phyloP scores from a whole-genome alignment of 805 yeast genomes.

The Wickerhamomyces queroliae region DNA sequence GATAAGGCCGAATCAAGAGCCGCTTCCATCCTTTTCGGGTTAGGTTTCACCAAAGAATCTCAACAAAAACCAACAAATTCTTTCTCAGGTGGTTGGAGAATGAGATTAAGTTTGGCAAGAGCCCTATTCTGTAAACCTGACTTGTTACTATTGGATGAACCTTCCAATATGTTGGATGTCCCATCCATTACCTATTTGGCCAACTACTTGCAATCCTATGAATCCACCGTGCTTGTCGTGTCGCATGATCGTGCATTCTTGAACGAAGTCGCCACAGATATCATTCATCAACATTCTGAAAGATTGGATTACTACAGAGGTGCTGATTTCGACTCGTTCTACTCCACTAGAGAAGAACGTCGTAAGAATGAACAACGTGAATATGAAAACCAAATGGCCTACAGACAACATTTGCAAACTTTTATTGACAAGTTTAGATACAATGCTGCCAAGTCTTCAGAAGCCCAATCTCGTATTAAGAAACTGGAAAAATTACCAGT shows the following conservation, averaged over 20 bases:
- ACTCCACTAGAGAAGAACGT: constrained; percentile 92
- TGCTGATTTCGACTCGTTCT: constrained; percentile 88
- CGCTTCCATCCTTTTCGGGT: constrained; percentile 85
- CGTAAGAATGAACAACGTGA: constrained; percentile 89
- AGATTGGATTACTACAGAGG: constrained; percentile 94
- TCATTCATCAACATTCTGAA: constrained; percentile 96
- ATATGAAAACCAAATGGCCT: constrained; percentile 96
- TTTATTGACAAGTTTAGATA: constrained; percentile 96
- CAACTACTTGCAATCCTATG: constrained; percentile 81
- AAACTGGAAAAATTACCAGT: constrained; percentile 92
- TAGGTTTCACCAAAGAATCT: constrained; percentile 88
- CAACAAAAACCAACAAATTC: constrained; percentile 81
- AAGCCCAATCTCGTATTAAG: constrained; percentile 97
- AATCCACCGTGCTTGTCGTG: constrained; percentile 89
- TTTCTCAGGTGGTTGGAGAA: constrained; percentile 99
- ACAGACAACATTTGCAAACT: constrained; percentile 86
- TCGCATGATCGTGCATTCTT: constrained; percentile 97
- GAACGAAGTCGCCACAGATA: constrained; percentile 97
- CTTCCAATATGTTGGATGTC: constrained; percentile 99
- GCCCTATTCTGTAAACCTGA: constrained; percentile 98
- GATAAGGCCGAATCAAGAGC: constrained; percentile 98
- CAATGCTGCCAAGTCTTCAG: constrained; percentile 95
- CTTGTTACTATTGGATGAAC: constrained; percentile 89
- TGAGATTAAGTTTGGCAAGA: constrained; percentile 97
- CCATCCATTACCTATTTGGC: constrained; percentile 95